These are phyloP conservation scores for Aspergillus sp. DNA, from an alignment of 2,329 filamentous ascomycete genomes.

Conservation along the genomic window DNA sequence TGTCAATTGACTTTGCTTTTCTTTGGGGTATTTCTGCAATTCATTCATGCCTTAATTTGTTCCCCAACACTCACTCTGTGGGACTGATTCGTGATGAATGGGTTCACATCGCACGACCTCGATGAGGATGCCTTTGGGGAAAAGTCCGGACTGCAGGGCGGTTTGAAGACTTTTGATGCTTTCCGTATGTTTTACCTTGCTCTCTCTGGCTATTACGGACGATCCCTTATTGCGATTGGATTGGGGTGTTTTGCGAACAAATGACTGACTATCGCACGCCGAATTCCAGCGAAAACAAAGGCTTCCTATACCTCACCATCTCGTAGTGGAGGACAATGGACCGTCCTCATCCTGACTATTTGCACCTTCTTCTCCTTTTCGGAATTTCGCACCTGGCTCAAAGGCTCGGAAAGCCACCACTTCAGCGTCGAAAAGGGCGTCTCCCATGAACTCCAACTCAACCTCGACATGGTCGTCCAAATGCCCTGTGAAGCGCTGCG, in stretches of 20 bases:
- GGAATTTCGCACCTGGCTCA: constrained; percentile 79
- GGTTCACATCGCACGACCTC: constrained; percentile 64
- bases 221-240: constrained; percentile 1
- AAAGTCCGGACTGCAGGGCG: constrained; percentile 52
- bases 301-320: constrained; percentile 84
- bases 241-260: neutral
- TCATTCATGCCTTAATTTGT: constrained; percentile 22
- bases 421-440: constrained; percentile 93
- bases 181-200: constrained; percentile 68
- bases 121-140: constrained; percentile 78
- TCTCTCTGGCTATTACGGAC: neutral
- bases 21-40: neutral
- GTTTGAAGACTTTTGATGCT: constrained; percentile 83
- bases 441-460: constrained; percentile 83
- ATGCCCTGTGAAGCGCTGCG: constrained; percentile 90
- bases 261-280: constrained; percentile 2
- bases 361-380: constrained; percentile 71
- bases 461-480: constrained; percentile 84
- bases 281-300: constrained; percentile 78
- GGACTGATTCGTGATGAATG: constrained; percentile 61
- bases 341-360: constrained; percentile 70
- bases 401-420: constrained; percentile 76
- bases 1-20: constrained; percentile 1
- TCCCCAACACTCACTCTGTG: constrained; percentile 3
- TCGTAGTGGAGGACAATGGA: constrained; percentile 88